phyloP scores from a whole-genome alignment of 352 stramenopile species.

The Nothophytophthora sp. region DNA sequence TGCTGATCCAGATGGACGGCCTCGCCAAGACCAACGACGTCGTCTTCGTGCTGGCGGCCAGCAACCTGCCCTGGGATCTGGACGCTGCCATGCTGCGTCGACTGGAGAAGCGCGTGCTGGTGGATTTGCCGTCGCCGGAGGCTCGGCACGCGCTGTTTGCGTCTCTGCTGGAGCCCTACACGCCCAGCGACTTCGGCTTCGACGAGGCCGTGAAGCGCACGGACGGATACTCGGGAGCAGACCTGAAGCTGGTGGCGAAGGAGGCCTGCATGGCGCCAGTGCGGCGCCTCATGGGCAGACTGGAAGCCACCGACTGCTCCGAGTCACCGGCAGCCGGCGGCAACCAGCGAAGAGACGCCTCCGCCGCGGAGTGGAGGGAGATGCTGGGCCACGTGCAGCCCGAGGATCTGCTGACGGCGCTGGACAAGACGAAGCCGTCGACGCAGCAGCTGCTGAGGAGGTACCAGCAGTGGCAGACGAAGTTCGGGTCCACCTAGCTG shows the following conservation, averaged over 20 bases:
- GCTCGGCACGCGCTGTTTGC: constrained; percentile 60
- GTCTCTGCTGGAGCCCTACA: constrained; percentile 64
- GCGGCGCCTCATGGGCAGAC: constrained; percentile 59
- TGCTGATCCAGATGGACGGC: constrained; percentile 98
- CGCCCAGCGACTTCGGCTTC: constrained; percentile 49
- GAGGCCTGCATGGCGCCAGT: constrained; percentile 86
- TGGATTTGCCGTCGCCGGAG: constrained; percentile 68
- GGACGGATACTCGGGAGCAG: constrained; percentile 78
- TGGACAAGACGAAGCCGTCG: constrained; percentile 83
- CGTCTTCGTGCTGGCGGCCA: constrained; percentile 85
- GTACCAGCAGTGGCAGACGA: constrained; percentile 81
- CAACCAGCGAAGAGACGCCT: constrained; percentile 21
- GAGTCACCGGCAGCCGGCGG: constrained; percentile 6
- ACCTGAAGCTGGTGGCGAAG: constrained; percentile 88
- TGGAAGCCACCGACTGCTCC: constrained; percentile 52
- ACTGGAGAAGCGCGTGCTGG: constrained; percentile 84
- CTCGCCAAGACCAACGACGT: constrained; percentile 90
- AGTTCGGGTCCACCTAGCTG: constrained; percentile 74
- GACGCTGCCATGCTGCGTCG: constrained; percentile 80
- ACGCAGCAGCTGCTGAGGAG: constrained; percentile 72
- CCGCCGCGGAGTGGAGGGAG: constrained; percentile 47
- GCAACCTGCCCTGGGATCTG: constrained; percentile 83
- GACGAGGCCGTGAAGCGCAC: constrained; percentile 50
- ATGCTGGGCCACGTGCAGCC: constrained; percentile 60
- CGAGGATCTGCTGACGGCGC: constrained; percentile 49